Base-by-base conservation (phyloP, 2,329 filamentous ascomycete genomes). In the Exophiala lecanii-corni region DNA sequence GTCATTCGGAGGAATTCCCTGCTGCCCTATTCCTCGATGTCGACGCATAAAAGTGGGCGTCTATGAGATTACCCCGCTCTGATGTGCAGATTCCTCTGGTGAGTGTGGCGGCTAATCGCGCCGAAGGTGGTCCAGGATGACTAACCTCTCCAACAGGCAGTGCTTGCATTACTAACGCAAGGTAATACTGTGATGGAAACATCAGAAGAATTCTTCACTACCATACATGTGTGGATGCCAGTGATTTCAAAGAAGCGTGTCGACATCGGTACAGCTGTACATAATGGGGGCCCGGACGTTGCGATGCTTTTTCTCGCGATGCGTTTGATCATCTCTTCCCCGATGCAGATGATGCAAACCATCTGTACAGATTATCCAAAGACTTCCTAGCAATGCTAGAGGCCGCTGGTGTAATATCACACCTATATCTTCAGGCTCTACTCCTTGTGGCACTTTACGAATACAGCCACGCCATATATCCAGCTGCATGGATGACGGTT, bases 401-500 rank as follows among this genome's bases (percentile, higher is more conserved):
- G 39, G 40, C 43, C 9, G 47, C 42, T 13, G 58, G 53, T 1
- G 32, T 53, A 19, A 32, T 57, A 20, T 57, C 56, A 2, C 43
- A 58, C 13, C 44, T 49, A 34, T 30, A 57, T 5, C 37, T 62
- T 2, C 60, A 64, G 39, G 50, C 58, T 10, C 44, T 39, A 3
- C 36, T 63, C 9, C 44, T 63, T 4, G 50, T 63, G 12, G 46
- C 58, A 17, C 6, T 58, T 6, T 63, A 63, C 38, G 60, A 63
- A 41, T 34, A 57, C 18, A 54, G 53, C 5, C 59, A 63, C 37
- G 58, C 48, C 15, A 61, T 63, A 6, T 63, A 62, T 43, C 62
- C 60, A 6, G 54, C 58, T 19, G 61, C 60, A 19, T 59, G 55
- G 39, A 40, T 62, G 5, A 55, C 58, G 12, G 33, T 45, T 4